Base-by-base conservation (phyloP, 1,139 yeast genomes). In the Nematodospora anomalae region DNA sequence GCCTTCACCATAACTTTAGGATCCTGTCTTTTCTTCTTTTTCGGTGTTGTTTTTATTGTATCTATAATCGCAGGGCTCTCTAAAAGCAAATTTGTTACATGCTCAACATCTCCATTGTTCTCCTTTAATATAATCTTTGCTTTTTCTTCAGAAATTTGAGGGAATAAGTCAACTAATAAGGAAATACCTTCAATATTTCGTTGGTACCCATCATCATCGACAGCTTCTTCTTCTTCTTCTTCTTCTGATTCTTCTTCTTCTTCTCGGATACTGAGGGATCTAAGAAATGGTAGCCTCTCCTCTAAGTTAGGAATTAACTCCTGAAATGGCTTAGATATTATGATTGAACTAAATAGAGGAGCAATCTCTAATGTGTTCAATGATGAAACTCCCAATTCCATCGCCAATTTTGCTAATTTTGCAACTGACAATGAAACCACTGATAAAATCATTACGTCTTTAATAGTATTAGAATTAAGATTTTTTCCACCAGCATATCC, bases 401-500 rank as follows among this genome's bases (percentile, higher is more conserved):
- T 34, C 0, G 72, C 62, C 32, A 57, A 53, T 28, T 62, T 64
- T 1, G 74, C 62, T 16, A 79, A 53, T 40, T 69, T 67, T 3
- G 67, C 52, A 1, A 67, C 62, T 0, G 83, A 64, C 13, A 79
- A 59, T 9, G 83, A 69, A 2, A 79, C 43, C 21, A 82, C 40
- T 0, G 83, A 72, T 2, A 82, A 47, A 1, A 80, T 51, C 67
- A 74, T 76, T 3, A 80, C 52, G 24, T 77, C 67, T 46, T 70
- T 71, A 11, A 77, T 64, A 1, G 51, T 45, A 6, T 62, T 57
- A 0, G 80, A 67, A 49, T 76, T 71, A 6, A 74, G 55, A 31
- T 85, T 78, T 16, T 61, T 63, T 3, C 87, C 88, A 35, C 70
- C 72, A 6, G 72, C 70, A 57, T 76, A 82, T 36, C 78, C 53